Base-by-base conservation (phyloP, 768 basidiomycete genomes). In the Gloeophyllum trabeum region DNA sequence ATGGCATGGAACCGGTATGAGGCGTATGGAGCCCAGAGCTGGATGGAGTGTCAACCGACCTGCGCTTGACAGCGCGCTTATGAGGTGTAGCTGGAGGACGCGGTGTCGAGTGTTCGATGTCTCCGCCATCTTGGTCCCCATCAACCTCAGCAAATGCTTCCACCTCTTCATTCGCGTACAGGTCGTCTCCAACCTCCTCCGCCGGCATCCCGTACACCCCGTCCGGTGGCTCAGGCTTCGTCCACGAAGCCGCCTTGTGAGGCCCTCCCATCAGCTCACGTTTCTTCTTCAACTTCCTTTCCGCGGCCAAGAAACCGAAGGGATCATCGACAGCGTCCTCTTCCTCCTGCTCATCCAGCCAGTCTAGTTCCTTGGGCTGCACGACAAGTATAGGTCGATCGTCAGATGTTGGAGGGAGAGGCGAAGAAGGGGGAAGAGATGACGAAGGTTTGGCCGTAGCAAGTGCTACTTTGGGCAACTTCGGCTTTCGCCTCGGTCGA, bases 381-480 rank as follows among this genome's bases (percentile, higher is more conserved):
- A 19, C 10, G 19, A 7, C 10, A 7, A 14, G 28, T 16, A 7
- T 16, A 30, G 28, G 28, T 30, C 16, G 28, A 7, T 30, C 28
- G 28, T 30, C 10, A 6, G 10, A 10, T 7, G 36, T 7, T 10
- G 20, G 20, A 14, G 14, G 10, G 13, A 10, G 14, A 19, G 7
- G 7, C 36, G 36, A 14, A 10, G 36, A 38, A 19, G 36, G 6
- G 36, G 36, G 20, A 14, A 21, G 36, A 38, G 20, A 19, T 7
- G 36, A 38, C 18, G 36, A 38, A 14, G 36, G 36, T 38, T 7
- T n/a, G n/a, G n/a, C n/a, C n/a, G n/a, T n/a, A n/a, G n/a, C n/a
- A n/a, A n/a, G n/a, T n/a, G n/a, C n/a, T n/a, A n/a, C n/a, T n/a
- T n/a, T n/a, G n/a, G n/a, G n/a, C n/a, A n/a, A n/a, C n/a, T n/a